phyloP scores from a whole-genome alignment of 345 rosid species.

The Streptanthus diversifolius region DNA sequence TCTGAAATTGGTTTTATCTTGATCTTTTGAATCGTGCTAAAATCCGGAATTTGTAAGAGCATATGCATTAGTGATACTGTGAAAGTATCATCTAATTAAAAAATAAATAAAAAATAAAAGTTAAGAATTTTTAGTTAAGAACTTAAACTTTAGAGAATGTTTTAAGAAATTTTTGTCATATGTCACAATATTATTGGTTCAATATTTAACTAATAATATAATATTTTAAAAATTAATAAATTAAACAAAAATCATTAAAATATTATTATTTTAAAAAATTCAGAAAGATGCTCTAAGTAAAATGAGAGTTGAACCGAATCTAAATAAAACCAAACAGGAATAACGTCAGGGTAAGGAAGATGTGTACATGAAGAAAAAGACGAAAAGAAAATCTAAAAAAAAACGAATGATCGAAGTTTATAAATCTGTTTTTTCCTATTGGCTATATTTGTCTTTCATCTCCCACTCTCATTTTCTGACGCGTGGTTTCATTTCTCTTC shows the following conservation, averaged over 20 bases:
- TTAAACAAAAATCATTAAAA: too few species aligned
- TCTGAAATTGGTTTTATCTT: neutral
- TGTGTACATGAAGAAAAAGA: neutral
- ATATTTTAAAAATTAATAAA: too few species aligned
- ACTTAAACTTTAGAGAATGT: too few species aligned
- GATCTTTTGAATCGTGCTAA: neutral
- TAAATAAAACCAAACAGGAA: slow-evolving; percentile 2
- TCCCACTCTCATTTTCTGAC: neutral
- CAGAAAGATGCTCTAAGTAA: too few species aligned
- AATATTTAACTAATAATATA: too few species aligned
- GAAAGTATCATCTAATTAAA: too few species aligned
- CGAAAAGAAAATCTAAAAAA: neutral
- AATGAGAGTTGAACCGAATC: neutral
- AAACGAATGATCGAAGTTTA: slow-evolving; percentile 9
- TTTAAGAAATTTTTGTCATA: too few species aligned
- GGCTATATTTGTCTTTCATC: neutral
- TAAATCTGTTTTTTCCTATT: slow-evolving; percentile 16
- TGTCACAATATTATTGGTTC: too few species aligned
- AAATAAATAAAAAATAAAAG: too few species aligned
- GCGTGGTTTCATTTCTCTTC: neutral
- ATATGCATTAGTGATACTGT: too few species aligned
- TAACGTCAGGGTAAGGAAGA: neutral
- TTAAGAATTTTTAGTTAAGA: too few species aligned
- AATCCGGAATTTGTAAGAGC: neutral
- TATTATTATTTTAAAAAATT: too few species aligned